Evolutionary conservation across 148 eudicot species (phyloP).

Genomic region (Amaranthus hypochondriacus): DNA sequence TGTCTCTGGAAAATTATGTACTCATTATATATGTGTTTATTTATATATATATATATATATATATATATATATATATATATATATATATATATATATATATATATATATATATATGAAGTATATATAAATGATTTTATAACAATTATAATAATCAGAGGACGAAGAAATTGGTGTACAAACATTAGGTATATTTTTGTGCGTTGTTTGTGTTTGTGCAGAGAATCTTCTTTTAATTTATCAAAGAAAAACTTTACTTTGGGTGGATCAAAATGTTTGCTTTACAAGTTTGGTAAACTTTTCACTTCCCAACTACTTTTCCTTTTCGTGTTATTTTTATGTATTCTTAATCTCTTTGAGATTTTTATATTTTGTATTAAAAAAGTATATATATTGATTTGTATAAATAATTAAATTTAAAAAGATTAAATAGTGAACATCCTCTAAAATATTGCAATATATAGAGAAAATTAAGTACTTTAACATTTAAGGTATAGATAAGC

Average conservation of each 20-base stretch:
- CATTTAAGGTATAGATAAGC: neutral
- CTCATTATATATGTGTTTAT: no score
- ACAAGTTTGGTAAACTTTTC: neutral
- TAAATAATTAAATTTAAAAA: no score
- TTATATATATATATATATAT: no score
- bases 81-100: no score
- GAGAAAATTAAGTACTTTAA: neutral
- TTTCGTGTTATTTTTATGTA: neutral
- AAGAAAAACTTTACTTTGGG: constrained; percentile 5
- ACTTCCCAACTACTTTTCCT: constrained; percentile 11
- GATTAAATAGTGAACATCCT: neutral
- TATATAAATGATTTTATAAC: neutral
- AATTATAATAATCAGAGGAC: neutral
- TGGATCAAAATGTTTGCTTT: neutral
- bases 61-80: no score
- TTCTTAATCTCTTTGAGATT: neutral
- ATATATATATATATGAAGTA: no score
- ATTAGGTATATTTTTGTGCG: neutral
- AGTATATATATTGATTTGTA: neutral
- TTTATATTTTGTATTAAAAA: neutral
- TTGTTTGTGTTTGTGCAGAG: constrained; percentile 7
- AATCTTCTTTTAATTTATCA: neutral
- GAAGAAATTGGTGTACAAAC: neutral
- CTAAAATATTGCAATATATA: neutral
- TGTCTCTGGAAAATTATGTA: no score